Base-by-base conservation (phyloP, 2,329 filamentous ascomycete species). In the Trichophyton simii region DNA sequence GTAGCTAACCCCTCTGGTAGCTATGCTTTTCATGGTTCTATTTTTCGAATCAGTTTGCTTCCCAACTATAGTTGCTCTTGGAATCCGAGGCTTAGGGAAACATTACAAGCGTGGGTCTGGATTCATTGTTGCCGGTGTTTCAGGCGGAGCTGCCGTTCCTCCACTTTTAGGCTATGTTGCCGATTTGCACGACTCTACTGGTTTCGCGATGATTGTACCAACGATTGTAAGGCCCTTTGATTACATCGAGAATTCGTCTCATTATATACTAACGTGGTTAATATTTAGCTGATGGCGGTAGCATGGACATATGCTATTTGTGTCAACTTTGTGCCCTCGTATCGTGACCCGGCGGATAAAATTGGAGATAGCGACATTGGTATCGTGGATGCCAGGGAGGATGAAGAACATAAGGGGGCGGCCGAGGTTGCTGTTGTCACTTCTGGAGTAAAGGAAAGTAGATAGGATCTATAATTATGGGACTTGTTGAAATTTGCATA, bases 1-100 rank as follows among this genome's bases (percentile, higher is more conserved):
- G 18, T 60, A 77, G 83, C n/a, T 52, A 5, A 36, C 54, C 3
- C 3, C 20, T 34, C 22, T 7, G 8, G 18, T 36, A 72, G 72
- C 70, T 22, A 85, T 89, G 65, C 76, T 88, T 1, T 78, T 86
- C 44, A 67, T 91, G 31, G 87, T 88, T 65, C 86, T 89, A 66
- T 89, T 95, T 72, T 89, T 88, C 68, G 89, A 92, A 72, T 88
- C 86, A 0, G 89, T 90, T 59, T 83, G 89, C 67, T 95, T 89
- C 79, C 90, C 91, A 0, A 84, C 91, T 1, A 85, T 94, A 63
- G 90, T 91, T 66, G 85, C 88, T 2, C 80, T 94, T 11, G 88
- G 87, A 2, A 85, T 94, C 62, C 82, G 88, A 41, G 87, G 86
- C 1, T 78, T 89, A 4, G 87, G 87, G 3, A 81, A 83, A 48